Base-by-base conservation (phyloP, 768 basidiomycete genomes). In the Phylloporus arenicola region DNA sequence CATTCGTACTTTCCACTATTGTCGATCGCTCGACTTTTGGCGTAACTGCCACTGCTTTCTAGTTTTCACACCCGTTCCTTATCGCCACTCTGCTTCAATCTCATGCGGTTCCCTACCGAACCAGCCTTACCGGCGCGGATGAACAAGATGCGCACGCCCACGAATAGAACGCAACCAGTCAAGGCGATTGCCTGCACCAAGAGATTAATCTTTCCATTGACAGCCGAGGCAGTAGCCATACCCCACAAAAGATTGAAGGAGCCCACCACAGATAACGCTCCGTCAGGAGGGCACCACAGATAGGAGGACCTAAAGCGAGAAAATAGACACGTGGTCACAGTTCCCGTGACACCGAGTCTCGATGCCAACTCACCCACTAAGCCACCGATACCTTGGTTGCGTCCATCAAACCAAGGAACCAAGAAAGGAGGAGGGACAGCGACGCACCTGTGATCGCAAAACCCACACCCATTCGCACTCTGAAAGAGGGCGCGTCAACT, bases 261-360 rank as follows among this genome's bases (percentile, higher is more conserved):
- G 74, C 70, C 76, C 77, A 81, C 82, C 82, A 84, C 4, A 73
- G 62, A 56, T 76, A 81, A 3, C 68, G 62, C 10, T 61, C 43
- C 0, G 79, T 73, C 4, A 84, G 67, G 17, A 84, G 68, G 3
- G 79, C 76, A 2, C 83, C 82, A 31, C 73, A 75, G 30, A 83
- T 76, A 1, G 83, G 82, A 0, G 78, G 72, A 4, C 80, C 81
- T 75, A 47, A 8, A 33, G 34, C 42, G n/a, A 30, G 9, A 59
- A 64, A n/a, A 64, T 41, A 7, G 66, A 48, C 1, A 60, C 58
- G 12, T 37, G 16, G 0, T 19, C 41, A 34, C 31, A 57, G 9
- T n/a, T 24, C 8, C 19, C 14, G n/a, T 9, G 24, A 10, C 5
- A 13, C 0, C 8, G 0, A 14, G 17, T 22, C 31, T 22, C 13